Evolutionary conservation across 768 basidiomycete genomes (phyloP), one percentile per base, ranked within the genome.

Genomic region (Termitomyces sp.): DNA sequence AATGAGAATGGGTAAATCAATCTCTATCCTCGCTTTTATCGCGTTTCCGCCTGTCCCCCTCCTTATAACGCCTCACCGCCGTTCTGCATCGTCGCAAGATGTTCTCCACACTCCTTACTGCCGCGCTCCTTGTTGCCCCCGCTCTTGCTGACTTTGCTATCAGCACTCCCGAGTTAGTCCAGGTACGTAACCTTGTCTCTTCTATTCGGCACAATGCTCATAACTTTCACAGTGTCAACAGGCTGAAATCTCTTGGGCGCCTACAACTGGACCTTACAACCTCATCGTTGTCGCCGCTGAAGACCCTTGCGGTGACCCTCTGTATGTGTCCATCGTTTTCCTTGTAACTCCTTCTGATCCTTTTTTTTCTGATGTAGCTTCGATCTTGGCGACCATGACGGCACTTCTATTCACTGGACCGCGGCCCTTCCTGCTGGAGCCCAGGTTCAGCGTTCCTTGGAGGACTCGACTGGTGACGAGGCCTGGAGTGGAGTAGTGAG

Each of bases 91-190:
- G 62, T 59, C 63, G n/a, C 72, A 80, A 70, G 72, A 92, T 92
- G 90, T 85, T 85, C 81, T 74, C 83, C 76, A 88, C 90, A 74
- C 73, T 92, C 88, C 52, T 90, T 89, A 79, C 80, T 59, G 68
- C 82, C 74, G 77, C 87, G 66, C 82, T 91, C 85, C 72, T 90
- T 76, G 71, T 79, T 67, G 67, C 76, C 63, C 74, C 85, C 69
- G 79, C 79, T 69, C 63, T 79, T 54, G 85, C 88, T 57, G 75
- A 72, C 20, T 79, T 90, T 63, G 66, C 72, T 42, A 73, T 90
- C 64, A 67, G 64, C 62, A 80, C 80, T 26, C 86, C 87, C 41
- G 9, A 53, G 4, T 61, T 87, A 47, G 70, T 68, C 60, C 83
- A 88, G 77, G 88, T 86, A 64, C 16, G 69, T 58, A n/a, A 36